Conservation (phyloP, 2,329 filamentous ascomycete species). For the Alternaria longipes region DNA sequence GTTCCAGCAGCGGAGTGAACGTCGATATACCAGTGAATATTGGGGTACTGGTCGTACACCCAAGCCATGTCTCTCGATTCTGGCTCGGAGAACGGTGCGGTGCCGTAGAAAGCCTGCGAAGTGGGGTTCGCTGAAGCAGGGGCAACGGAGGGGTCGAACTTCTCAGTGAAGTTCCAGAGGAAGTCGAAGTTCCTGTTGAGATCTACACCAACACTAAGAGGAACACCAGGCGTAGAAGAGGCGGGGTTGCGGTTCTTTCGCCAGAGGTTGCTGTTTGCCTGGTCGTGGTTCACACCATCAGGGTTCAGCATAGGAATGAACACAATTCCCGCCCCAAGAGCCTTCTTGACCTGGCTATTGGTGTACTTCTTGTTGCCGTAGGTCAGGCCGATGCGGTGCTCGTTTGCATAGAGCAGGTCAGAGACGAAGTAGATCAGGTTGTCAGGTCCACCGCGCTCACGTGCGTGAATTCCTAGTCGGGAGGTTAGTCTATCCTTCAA, state of each 20-base stretch:
- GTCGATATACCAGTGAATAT: slow-evolving; percentile 66
- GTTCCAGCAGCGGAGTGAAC: slow-evolving; percentile 65
- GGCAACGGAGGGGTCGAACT: slow-evolving; percentile 53
- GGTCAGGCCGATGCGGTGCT: slow-evolving; percentile 59
- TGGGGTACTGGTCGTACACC: slow-evolving; percentile 60
- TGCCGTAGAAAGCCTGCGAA: slow-evolving; percentile 63
- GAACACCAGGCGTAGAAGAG: slow-evolving; percentile 21
- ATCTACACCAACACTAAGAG: slow-evolving; percentile 39
- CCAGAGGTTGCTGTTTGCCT: slow-evolving; percentile 44
- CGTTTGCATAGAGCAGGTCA: slow-evolving; percentile 65
- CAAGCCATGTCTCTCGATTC: slow-evolving; percentile 65
- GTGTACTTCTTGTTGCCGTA: slow-evolving; percentile 64
- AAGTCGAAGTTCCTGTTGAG: slow-evolving; percentile 59
- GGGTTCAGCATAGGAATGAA: slow-evolving; percentile 53
- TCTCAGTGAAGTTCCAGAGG: slow-evolving; percentile 63
- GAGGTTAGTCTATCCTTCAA: background rate
- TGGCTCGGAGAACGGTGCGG: slow-evolving; percentile 63
- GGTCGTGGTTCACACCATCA: slow-evolving; percentile 44
- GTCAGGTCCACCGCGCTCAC: slow-evolving; percentile 67
- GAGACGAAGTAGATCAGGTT: slow-evolving; percentile 66
- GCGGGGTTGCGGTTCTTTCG: slow-evolving; percentile 54
- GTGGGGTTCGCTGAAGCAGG: slow-evolving; percentile 55
- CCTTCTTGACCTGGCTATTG: slow-evolving; percentile 61
- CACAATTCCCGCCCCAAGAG: slow-evolving; percentile 63
- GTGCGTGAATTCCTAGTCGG: slow-evolving; percentile 58